Base-by-base conservation (phyloP, 2,329 filamentous ascomycete species). In the Rugonectria rugulosa region DNA sequence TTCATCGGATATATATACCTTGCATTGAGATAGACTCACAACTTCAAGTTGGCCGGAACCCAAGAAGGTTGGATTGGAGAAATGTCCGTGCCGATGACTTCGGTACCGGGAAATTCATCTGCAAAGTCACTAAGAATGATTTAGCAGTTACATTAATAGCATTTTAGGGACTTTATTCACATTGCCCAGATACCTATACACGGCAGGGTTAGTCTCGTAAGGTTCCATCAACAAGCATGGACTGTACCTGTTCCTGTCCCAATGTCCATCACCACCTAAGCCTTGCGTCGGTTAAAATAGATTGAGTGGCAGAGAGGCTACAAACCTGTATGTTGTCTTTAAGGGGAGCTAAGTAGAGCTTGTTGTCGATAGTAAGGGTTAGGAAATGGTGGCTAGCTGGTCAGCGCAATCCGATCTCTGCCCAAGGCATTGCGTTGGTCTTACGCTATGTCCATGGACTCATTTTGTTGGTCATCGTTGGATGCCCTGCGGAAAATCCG, bases 391-490 rank as follows among this genome's bases (percentile, higher is more conserved):
- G 60, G 2, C 61, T 63, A 3, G 2, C 0, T 7, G 1, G 17
- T 63, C 2, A 63, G 56, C 1, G 6, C 3, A 34, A 11, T 2
- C 10, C 2, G 2, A 2, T 1, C 0, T 1, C 5, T 0, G 6
- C 3, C 29, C 4, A 7, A 12, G 0, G 3, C 0, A n/a, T n/a
- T n/a, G n/a, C n/a, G n/a, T 6, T 4, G 2, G 0, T 6, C 57
- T 34, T 1, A 63, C 60, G 63, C 60, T 14, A 63, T 62, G 1
- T 63, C 60, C 61, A 63, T 63, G 1, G 61, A 63, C 7, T 63
- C 60, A 3, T 59, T 63, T 14, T 63, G 61, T 2, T 48, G 52
- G 4, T 63, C 57, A 12, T 63, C 61, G 4, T 63, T 63, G 0
- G 61, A 50, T 1, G 57, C 61, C 60, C 60, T 63, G 1, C 0